Percentiles rank a stretch among this genome's conserved stretches.
Conservation (phyloP, 371 early-diverging fungal genomes). For the Coemansia sp. region DNA sequence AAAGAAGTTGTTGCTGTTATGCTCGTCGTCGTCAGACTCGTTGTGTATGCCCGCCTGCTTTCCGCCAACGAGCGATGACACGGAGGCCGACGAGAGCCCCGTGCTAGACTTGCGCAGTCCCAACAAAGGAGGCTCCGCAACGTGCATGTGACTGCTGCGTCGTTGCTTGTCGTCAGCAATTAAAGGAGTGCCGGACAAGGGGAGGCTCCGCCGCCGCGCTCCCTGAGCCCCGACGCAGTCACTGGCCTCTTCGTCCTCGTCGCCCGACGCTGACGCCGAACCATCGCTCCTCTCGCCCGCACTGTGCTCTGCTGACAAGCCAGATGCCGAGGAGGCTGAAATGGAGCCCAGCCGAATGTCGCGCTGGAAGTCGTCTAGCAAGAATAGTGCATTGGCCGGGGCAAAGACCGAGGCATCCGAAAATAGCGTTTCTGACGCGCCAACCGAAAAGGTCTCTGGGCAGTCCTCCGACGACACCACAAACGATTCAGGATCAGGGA, state of each 20-base stretch:
- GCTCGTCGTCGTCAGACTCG: conserved; percentile 47
- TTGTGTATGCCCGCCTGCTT: conserved; percentile 20
- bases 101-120: too few species aligned
- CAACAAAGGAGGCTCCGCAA: too few species aligned
- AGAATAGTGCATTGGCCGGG: conserved; percentile 33
- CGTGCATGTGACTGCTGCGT: too few species aligned
- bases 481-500: conserved; percentile 48
- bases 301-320: background rate
- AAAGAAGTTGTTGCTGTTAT: conserved; percentile 46
- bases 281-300: background rate
- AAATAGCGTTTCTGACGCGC: conserved; percentile 37
- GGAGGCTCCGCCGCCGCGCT: too few species aligned
- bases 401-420: conserved; percentile 45
- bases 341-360: background rate
- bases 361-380: conserved; percentile 40
- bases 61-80: too few species aligned
- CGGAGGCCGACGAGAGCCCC: too few species aligned
- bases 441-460: conserved; percentile 44
- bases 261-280: background rate
- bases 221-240: too few species aligned
- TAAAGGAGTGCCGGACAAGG: too few species aligned
- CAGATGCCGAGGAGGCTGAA: too few species aligned
- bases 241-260: too few species aligned
- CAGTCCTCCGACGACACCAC: conserved; percentile 41
- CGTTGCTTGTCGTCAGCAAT: too few species aligned